Evolutionary conservation across 2,329 filamentous ascomycete genomes (phyloP), one percentile per base, ranked within the genome.

Genomic region (Aspergillus glaucus): DNA sequence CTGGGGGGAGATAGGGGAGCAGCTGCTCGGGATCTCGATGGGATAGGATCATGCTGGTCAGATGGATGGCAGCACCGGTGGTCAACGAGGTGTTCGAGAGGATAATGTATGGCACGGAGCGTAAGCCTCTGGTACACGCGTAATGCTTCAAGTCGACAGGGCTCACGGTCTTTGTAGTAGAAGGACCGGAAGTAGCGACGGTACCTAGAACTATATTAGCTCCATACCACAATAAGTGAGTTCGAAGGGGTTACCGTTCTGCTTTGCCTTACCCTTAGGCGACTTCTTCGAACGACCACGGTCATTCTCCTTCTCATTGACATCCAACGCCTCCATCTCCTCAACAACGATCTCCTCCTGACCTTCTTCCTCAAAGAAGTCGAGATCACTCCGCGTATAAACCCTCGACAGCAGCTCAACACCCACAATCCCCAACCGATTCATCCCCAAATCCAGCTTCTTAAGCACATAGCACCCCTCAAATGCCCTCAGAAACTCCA

Each of bases 351-450:
- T 28, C 8, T 46, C 36, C 1, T 22, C 19, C 4, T 52, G 47
- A 12, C 49, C 56, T 39, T 68, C 56, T 2, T 58, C 57, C 28
- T 65, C 56, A 6, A 65, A 41, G 40, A 62, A 67, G 39, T 68
- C 59, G 22, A 67, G 50, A 22, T 66, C 64, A 46, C 63, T 66
- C 36, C 63, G 62, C 44, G 63, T 61, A 55, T 78, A 75, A 2
- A 73, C 64, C 17, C 70, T 62, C 7, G 67, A 61, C 10, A 78
- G 56, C 19, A 73, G 62, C 52, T 79, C 76, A n/a, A 78, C 59
- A 1, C 72, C 73, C 42, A 59, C 59, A 5, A 64, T 48, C 8
- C 75, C 73, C 12, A 74, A 51, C 4, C 58, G 43, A 45, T 79
- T 79, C 26, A 66, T 57, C 48, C 72, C 69, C 15, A 79, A 56